Base-by-base conservation (phyloP, 352 stramenopile species). In the Phytopythium delawarense region DNA sequence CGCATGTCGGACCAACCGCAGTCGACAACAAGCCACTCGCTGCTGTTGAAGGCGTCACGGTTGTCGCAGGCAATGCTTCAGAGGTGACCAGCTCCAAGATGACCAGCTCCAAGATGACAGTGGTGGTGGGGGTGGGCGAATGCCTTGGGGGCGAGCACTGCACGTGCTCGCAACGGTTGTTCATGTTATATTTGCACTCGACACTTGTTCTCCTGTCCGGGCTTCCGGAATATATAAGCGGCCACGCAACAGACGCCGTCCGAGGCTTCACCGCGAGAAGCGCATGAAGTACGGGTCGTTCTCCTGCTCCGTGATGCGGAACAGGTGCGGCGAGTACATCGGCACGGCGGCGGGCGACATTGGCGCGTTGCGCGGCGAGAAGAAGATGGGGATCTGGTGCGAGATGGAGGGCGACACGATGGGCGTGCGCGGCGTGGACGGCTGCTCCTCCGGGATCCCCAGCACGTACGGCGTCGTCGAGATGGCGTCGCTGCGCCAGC, bases 361-460 rank as follows among this genome's bases (percentile, higher is more conserved):
- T 0, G 71, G 69, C n/a, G 65, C 67, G 48, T 80, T 63, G 7
- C 74, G 69, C 12, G 76, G 71, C 34, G 74, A 85, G 65, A 82
- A 85, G 60, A 85, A 85, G 53, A 76, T 74, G 48, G 76, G 76
- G 56, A 85, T 85, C 53, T 78, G 67, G 62, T 74, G 76, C 59
- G 59, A 73, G 54, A 85, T 81, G 52, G 45, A 67, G 52, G 66
- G 67, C n/a, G 61, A 82, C 55, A 59, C 54, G 53, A 71, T 69
- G 50, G 62, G 58, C 53, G 58, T 60, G 51, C 56, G 71, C 32
- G 54, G 52, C 32, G 52, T 58, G 32, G 15, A 21, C 20, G 52
- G 52, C 7, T 16, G 34, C n/a, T 58, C 74, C 30, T 61, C 61
- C 8, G 55, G 66, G 23, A 69, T 35, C 6, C 23, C 37, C 5